Base-by-base conservation (phyloP, 225 moss, liverwort and hornwort species). In the Neckera pumila region DNA sequence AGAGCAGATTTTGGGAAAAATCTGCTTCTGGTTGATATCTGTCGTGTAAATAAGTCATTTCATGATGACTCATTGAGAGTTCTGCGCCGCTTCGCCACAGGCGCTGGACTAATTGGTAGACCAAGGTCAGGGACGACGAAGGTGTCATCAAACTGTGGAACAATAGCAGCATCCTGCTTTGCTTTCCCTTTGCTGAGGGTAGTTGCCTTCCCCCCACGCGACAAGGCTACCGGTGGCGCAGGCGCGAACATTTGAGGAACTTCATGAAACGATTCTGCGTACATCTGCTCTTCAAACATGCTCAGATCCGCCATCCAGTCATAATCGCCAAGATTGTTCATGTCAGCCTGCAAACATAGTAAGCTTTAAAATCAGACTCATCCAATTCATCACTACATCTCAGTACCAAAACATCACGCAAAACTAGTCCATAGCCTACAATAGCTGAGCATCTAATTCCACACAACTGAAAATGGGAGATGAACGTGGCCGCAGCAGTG, bases 241-340 rank as follows among this genome's bases (percentile, higher is more conserved):
- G 94, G 84, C 58, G 92, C 85, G 42, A 90, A 89, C 95, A 98
- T 91, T 79, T 95, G 95, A 53, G 98, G 98, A 19, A 98, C 98
- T 89, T 95, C 95, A 47, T 96, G 97, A 80, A 95, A 89, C 28
- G 94, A 94, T 51, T 98, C 97, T 0, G 89, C 95, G 81, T 95
- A 96, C 53, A 95, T 92, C 67, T 97, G 97, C 89, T 98, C 98
- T 65, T 98, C 98, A 26, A 97, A 96, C 63, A 98, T 90, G 83
- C 97, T 97, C 83, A 97, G 84, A 86, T 95, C 97, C 51, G 96
- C 95, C 80, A 96, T 95, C 98, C 98, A 98, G 77, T 98, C 98
- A 65, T 92, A 95, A 63, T 96, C 96, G 38, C 96, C 96, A 8
- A 97, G 92, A 64, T 95, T 96, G 27, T 93, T 86, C 74, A 93